A percentile compares a stretch with the other conserved stretches of the same genome.
phyloP scores from a whole-genome alignment of 179 eudicot genomes.

The Kewa caespitosa region DNA sequence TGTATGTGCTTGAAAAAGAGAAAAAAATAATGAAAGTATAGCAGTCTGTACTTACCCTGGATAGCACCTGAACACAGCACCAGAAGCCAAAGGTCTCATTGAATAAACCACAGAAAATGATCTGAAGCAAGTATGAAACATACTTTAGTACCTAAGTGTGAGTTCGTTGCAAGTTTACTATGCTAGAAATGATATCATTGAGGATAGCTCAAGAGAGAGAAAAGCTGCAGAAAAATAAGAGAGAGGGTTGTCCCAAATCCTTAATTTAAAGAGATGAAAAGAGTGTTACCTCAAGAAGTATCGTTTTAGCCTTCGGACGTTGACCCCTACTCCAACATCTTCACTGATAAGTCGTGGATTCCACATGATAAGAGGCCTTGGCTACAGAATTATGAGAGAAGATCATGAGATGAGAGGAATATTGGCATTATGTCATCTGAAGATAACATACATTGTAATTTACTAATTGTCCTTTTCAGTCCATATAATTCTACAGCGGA shows the following conservation, averaged over 20 bases:
- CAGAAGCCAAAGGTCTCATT: constrained; percentile 83
- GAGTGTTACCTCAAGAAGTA: constrained; percentile 63
- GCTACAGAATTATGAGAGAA: constrained; percentile 48
- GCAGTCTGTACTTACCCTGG: constrained; percentile 71
- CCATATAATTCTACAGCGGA: background rate
- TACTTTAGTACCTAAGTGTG: constrained; percentile 2
- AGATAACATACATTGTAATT: background rate
- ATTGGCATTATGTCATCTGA: background rate
- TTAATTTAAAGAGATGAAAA: constrained; percentile 3
- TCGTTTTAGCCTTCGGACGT: constrained; percentile 73
- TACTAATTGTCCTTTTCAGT: background rate
- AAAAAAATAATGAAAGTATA: too few relatives aligned
- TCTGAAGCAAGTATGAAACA: constrained; percentile 42
- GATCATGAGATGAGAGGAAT: constrained; percentile 7
- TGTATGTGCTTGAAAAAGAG: background rate
- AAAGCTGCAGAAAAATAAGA: too few relatives aligned
- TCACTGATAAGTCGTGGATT: constrained; percentile 95
- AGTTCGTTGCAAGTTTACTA: background rate
- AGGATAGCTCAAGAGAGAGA: too few relatives aligned
- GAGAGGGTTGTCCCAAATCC: too few relatives aligned
- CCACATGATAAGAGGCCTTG: constrained; percentile 99
- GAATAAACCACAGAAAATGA: constrained; percentile 84
- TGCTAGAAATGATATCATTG: too few relatives aligned
- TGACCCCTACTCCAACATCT: constrained; percentile 97
- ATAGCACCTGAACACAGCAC: constrained; percentile 94